A percentile compares a stretch with the other conserved stretches of the same genome.
Evolutionary conservation across 202 grass and related monocot species (phyloP).

Genomic region (Saccharum hybrid): DNA sequence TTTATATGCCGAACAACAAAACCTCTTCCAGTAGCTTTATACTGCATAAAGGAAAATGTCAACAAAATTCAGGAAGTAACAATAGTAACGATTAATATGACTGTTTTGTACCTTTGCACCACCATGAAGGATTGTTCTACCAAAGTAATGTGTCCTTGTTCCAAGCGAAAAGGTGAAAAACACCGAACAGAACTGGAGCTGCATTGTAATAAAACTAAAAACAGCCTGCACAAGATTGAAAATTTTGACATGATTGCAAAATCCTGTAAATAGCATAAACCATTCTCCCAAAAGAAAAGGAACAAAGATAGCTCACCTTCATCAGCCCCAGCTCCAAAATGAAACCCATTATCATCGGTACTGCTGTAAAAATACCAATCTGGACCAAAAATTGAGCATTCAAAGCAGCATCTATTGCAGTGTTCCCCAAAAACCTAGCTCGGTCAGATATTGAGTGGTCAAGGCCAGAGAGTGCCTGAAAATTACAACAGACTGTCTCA

Average conservation of each 20-base stretch:
- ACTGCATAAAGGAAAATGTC: constrained; percentile 56
- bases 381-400: constrained; percentile 97
- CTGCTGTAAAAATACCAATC: constrained; percentile 95
- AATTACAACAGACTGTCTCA: constrained; percentile 33
- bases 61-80: constrained; percentile 30
- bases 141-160: constrained; percentile 98
- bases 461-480: constrained; percentile 94
- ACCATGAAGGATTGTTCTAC: constrained; percentile 97
- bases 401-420: constrained; percentile 87
- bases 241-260: constrained; percentile 27
- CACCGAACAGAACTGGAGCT: constrained; percentile 91
- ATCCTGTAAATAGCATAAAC: constrained; percentile 23
- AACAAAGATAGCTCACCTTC: constrained; percentile 57
- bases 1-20: constrained; percentile 97
- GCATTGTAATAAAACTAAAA: constrained; percentile 91
- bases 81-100: constrained; percentile 23
- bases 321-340: constrained; percentile 85
- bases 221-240: constrained; percentile 65
- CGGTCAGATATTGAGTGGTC: constrained; percentile 70
- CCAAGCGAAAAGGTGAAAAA: constrained; percentile 99
- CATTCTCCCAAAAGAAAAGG: constrained; percentile 26
- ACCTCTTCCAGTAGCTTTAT: constrained; percentile 89
- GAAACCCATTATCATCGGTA: constrained; percentile 96
- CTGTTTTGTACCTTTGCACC: constrained; percentile 71
- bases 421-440: constrained; percentile 72